Conservation (phyloP, 1,139 yeast genomes). For the Taphrina deformans region DNA sequence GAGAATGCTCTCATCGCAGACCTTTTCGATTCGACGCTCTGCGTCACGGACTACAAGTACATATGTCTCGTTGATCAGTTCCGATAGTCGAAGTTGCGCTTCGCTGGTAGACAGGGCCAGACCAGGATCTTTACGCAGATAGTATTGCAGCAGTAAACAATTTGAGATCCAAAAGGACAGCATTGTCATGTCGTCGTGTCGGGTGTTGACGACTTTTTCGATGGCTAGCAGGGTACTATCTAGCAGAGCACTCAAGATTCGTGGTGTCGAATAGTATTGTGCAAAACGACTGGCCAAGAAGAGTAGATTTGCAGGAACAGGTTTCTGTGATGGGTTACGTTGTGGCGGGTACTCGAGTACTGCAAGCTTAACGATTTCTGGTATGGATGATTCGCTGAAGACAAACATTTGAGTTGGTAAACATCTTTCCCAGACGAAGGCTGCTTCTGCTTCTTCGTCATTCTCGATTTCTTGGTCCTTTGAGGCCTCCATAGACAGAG, state of each 20-base stretch:
- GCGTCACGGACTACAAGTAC: slow-evolving; percentile 47
- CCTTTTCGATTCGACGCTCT: slow-evolving; percentile 47
- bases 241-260: slow-evolving; percentile 45
- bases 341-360: slow-evolving; percentile 48
- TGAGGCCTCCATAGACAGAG: slow-evolving; percentile 40
- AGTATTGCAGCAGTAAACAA: slow-evolving; percentile 47
- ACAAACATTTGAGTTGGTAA: slow-evolving; percentile 49
- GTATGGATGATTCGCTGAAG: slow-evolving; percentile 47
- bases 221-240: slow-evolving; percentile 47
- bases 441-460: slow-evolving; percentile 38
- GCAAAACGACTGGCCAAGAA: slow-evolving; percentile 50
- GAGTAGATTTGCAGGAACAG: slow-evolving; percentile 50
- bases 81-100: slow-evolving; percentile 45
- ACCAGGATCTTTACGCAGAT: slow-evolving; percentile 47
- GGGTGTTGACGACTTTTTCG: slow-evolving; percentile 43
- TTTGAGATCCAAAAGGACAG: slow-evolving; percentile 51
- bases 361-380: slow-evolving; percentile 47
- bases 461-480: slow-evolving; percentile 36
- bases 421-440: slow-evolving; percentile 48
- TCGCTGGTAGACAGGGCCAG: slow-evolving; percentile 43
- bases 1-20: slow-evolving; percentile 48
- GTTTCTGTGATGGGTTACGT: slow-evolving; percentile 47
- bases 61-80: slow-evolving; percentile 46
- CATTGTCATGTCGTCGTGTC: slow-evolving; percentile 48
- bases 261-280: slow-evolving; percentile 46